A percentile compares a stretch with the other conserved stretches of the same genome.
Evolutionary conservation across 371 early-diverging fungal species (phyloP).

Genomic region (Coemansia sp.): DNA sequence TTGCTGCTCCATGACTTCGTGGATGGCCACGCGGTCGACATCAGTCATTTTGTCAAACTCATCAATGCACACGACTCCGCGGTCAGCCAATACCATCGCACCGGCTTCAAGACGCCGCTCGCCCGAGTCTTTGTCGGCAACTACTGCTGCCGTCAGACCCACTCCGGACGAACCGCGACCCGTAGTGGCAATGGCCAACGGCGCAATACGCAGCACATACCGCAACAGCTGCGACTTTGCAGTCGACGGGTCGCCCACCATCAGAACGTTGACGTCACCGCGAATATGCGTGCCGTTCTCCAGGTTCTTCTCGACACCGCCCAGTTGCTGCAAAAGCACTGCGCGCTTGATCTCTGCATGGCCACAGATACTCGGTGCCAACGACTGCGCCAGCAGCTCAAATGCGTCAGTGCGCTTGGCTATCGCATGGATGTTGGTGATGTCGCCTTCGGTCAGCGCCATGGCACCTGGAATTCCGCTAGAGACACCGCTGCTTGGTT

Average conservation of each 20-base stretch:
- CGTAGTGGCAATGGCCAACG: slow-evolving; percentile 91
- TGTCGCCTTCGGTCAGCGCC: slow-evolving; percentile 72
- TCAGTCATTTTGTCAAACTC: slow-evolving; percentile 99
- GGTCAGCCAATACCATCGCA: slow-evolving; percentile 99
- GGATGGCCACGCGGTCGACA: slow-evolving; percentile 98
- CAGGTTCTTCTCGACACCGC: slow-evolving; percentile 94
- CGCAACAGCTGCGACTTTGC: slow-evolving; percentile 94
- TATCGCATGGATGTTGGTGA: slow-evolving; percentile 79
- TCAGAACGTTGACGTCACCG: slow-evolving; percentile 95
- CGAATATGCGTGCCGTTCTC: slow-evolving; percentile 93
- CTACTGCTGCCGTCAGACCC: slow-evolving; percentile 96
- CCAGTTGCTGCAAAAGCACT: slow-evolving; percentile 87
- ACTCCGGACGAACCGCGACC: slow-evolving; percentile 98
- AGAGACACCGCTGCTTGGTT: slow-evolving; percentile 42
- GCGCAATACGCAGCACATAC: slow-evolving; percentile 87
- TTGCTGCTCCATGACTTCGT: slow-evolving; percentile 99
- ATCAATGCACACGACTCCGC: slow-evolving; percentile 99
- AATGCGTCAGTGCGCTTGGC: slow-evolving; percentile 71
- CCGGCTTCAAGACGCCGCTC: slow-evolving; percentile 97
- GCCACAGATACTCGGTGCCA: slow-evolving; percentile 98
- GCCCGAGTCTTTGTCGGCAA: slow-evolving; percentile 82
- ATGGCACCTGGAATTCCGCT: slow-evolving; percentile 40
- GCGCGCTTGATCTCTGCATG: slow-evolving; percentile 97
- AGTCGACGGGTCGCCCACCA: slow-evolving; percentile 98
- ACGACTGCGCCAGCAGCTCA: slow-evolving; percentile 79